Evolutionary conservation across 257 asterid genomes (phyloP).

Genomic region (Nicotiana noctiflora): DNA sequence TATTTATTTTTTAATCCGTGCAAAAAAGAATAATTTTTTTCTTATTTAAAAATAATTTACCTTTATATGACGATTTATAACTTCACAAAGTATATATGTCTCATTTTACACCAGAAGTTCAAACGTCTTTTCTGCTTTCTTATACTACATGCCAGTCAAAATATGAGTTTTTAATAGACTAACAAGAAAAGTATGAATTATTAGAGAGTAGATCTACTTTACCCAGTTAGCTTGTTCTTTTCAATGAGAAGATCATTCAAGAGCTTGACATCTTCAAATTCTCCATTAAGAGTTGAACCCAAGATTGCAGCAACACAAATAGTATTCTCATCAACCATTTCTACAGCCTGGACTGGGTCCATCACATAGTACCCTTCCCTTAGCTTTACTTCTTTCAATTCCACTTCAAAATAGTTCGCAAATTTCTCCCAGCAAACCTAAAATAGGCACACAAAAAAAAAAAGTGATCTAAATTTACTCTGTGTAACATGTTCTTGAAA

Average conservation of each 20-base stretch:
- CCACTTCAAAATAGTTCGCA: slow-evolving; percentile 32
- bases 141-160: too few species aligned
- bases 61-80: too few species aligned
- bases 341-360: slow-evolving; percentile 24
- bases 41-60: too few species aligned
- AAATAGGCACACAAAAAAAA: not conserved
- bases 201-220: not conserved
- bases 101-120: too few species aligned
- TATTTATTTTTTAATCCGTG: too few species aligned
- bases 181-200: not conserved
- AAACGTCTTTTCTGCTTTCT: too few species aligned
- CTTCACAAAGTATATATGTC: too few species aligned
- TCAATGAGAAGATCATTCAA: slow-evolving; percentile 20
- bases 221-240: slow-evolving; percentile 28
- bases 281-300: slow-evolving; percentile 33
- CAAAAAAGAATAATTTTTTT: too few species aligned
- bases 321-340: slow-evolving; percentile 25
- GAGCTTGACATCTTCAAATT: slow-evolving; percentile 30
- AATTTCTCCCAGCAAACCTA: slow-evolving; percentile 41
- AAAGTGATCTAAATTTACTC: not conserved
- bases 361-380: slow-evolving; percentile 25
- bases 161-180: too few species aligned
- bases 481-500: not conserved
- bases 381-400: slow-evolving; percentile 23
- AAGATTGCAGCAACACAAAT: slow-evolving; percentile 32